phyloP scores from a whole-genome alignment of 2,329 filamentous ascomycete species.

The Penicillium expansum region DNA sequence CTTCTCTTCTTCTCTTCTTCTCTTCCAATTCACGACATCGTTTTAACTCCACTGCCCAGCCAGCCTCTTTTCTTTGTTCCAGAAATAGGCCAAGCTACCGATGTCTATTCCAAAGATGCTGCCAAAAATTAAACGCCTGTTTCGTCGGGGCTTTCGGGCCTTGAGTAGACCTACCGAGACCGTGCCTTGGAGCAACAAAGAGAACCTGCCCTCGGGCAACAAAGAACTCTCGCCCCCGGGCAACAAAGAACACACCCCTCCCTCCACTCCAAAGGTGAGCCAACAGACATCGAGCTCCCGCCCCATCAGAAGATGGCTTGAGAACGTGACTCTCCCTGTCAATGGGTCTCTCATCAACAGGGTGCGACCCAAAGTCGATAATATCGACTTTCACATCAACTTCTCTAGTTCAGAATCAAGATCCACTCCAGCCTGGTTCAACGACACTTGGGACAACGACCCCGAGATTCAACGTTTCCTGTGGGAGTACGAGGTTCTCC shows the following conservation, averaged over 20 bases:
- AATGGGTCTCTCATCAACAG: not conserved
- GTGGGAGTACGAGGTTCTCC: not conserved
- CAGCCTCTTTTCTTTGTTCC: constrained; percentile 4
- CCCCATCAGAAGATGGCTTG: not conserved
- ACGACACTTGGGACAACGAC: not conserved
- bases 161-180: not conserved
- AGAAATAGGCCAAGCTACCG: constrained; percentile 1
- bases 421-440: not conserved
- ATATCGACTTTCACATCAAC: not conserved
- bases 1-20: not conserved
- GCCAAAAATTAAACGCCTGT: not conserved
- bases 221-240: not conserved
- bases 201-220: not conserved
- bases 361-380: not conserved
- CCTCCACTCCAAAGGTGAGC: not conserved
- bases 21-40: not conserved
- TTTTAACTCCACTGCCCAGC: not conserved
- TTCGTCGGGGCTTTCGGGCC: not conserved
- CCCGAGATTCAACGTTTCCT: not conserved
- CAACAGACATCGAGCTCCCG: not conserved
- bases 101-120: not conserved
- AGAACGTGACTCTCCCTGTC: not conserved
- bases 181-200: not conserved
- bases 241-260: not conserved
- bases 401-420: not conserved